Base-by-base conservation (phyloP, 129 eudicot species). In the Escallonia herrerae region DNA sequence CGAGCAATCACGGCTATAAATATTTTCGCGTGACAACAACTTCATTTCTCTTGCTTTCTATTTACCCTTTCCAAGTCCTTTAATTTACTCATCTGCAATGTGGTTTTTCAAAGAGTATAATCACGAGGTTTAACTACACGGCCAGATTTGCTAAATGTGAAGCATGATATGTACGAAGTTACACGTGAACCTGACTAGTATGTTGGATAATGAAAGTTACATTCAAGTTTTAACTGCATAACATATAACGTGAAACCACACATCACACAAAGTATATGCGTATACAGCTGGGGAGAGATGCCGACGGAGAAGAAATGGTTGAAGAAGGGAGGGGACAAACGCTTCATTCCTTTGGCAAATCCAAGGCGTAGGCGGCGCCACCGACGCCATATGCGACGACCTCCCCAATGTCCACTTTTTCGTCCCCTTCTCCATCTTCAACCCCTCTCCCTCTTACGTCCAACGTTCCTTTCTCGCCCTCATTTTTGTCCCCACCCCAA, bases 301-400 rank as follows among this genome's bases (percentile, higher is more conserved):
- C 41, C 42, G 60, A 57, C 60, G 3, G 53, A 40, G 67, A 60
- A 61, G 10, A 56, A 41, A 61, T 8, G 67, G 54, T 65, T 33
- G 63, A 12, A 48, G 42, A 10, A 51, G 60, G 44, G 47, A 77
- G 75, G 71, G 62, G 75, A 74, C 76, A 78, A 79, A 37, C 73
- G 76, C 77, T 66, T 69, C 74, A 73, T 66, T 81, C 84, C 87
- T 53, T 76, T 52, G 87, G 76, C 71, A 81, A 79, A 81, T 85
- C 80, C 91, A 85, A 84, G n/a, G 74, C 40, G 38, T 41, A 66
- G 83, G 83, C 86, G 86, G 79, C 75, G 79, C 67, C 73, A 67
- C 74, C 84, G 79, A 79, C 51, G 73, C 66, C 45, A 40, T 12
- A 50, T 8, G 45, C 43, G 65, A 64, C 79, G 60, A 52, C 59